phyloP scores from a whole-genome alignment of 371 early-diverging fungal genomes.

The Fennellomyces sp. region DNA sequence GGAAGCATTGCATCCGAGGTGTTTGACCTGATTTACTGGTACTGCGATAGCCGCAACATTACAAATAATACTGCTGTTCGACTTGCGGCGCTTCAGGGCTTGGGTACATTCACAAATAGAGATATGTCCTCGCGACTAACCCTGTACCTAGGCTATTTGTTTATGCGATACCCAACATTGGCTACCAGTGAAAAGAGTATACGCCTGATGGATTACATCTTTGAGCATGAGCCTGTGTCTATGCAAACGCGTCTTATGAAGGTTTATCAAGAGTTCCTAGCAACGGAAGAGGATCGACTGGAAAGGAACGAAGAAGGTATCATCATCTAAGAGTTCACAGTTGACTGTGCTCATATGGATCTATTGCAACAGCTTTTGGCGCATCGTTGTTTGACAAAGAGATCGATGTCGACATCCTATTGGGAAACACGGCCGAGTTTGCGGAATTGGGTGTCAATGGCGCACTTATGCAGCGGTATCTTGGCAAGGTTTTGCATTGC shows the following conservation, averaged over 20 bases:
- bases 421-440: conserved; percentile 81
- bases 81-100: conserved; percentile 30
- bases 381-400: conserved; percentile 28
- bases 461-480: conserved; percentile 84
- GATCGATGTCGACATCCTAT: conserved; percentile 72
- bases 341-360: not conserved
- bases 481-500: conserved; percentile 72
- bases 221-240: conserved; percentile 45
- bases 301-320: conserved; percentile 44
- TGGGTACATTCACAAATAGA: conserved; percentile 5
- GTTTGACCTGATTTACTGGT: conserved; percentile 10
- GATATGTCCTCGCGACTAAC: too few species aligned
- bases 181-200: conserved; percentile 63
- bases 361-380: conserved; percentile 12
- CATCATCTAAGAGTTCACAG: not conserved
- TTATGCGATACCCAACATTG: conserved; percentile 69
- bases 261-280: conserved; percentile 72
- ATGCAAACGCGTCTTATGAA: conserved; percentile 72
- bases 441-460: conserved; percentile 84
- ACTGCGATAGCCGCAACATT: conserved; percentile 11
- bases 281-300: conserved; percentile 59
- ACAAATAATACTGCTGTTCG: conserved; percentile 20
- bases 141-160: conserved; percentile 74
- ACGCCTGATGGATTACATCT: conserved; percentile 68
- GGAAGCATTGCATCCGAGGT: conserved; percentile 1